phyloP scores from a whole-genome alignment of 2,329 filamentous ascomycete genomes.

The Fusarium austroafricanum region DNA sequence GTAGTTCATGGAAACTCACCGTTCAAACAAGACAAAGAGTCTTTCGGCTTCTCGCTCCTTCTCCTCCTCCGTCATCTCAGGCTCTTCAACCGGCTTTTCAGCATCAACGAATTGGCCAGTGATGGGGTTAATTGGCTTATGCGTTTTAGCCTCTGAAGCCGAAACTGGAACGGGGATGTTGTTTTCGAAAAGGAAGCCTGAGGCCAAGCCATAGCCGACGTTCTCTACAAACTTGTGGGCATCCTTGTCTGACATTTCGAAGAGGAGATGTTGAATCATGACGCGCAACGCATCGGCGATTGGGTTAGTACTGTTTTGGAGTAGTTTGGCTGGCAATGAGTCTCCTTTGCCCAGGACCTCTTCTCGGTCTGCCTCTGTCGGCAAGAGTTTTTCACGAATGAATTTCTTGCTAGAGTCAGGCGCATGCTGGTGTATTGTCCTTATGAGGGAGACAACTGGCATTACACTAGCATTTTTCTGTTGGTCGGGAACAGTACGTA shows the following conservation, averaged over 20 bases:
- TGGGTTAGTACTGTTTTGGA: slow-evolving; percentile 81
- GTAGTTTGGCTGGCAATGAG: slow-evolving; percentile 78
- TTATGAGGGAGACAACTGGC: slow-evolving; percentile 79
- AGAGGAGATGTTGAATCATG: slow-evolving; percentile 82
- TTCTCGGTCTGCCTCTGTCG: slow-evolving; percentile 79
- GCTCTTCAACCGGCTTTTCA: slow-evolving; percentile 68
- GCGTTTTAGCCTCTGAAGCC: slow-evolving; percentile 57
- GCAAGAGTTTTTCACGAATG: slow-evolving; percentile 77
- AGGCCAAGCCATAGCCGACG: slow-evolving; percentile 93
- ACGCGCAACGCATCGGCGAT: slow-evolving; percentile 77
- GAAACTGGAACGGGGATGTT: slow-evolving; percentile 81
- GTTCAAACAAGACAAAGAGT: slow-evolving; percentile 90
- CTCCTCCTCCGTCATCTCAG: slow-evolving; percentile 89
- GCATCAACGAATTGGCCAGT: slow-evolving; percentile 84
- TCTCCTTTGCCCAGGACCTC: slow-evolving; percentile 80
- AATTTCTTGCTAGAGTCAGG: slow-evolving; percentile 68
- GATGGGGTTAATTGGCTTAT: slow-evolving; percentile 77
- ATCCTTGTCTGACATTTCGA: slow-evolving; percentile 86
- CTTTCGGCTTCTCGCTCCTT: slow-evolving; percentile 92
- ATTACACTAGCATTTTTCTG: slow-evolving; percentile 79
- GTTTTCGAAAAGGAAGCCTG: slow-evolving; percentile 87
- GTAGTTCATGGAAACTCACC: slow-evolving; percentile 58
- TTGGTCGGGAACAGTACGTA: slow-evolving; percentile 70
- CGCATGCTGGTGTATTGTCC: slow-evolving; percentile 76
- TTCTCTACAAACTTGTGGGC: slow-evolving; percentile 85